Percentiles rank a stretch among this genome's conserved stretches.
Conservation (phyloP, 352 stramenopile genomes). For the Phytophthora megakarya region DNA sequence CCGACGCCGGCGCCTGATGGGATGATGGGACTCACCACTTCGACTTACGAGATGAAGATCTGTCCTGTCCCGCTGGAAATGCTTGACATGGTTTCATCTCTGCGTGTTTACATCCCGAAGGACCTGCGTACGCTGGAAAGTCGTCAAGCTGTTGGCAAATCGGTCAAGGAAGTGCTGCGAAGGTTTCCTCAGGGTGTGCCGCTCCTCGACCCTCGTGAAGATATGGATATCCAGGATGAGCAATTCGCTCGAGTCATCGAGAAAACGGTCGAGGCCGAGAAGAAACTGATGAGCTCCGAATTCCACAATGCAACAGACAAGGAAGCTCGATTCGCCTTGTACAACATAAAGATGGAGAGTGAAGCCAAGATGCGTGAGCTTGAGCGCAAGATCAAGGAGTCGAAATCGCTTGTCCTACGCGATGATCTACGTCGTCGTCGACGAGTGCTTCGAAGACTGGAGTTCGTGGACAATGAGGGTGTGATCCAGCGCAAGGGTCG, state of each 20-base stretch:
- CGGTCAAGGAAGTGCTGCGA: slow-evolving; percentile 75
- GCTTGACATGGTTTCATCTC: slow-evolving; percentile 75
- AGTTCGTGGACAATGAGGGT: slow-evolving; percentile 95
- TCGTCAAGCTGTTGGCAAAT: slow-evolving; percentile 79
- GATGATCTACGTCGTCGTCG: slow-evolving; percentile 96
- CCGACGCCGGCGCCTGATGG: slow-evolving; percentile 60
- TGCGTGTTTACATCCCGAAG: slow-evolving; percentile 88
- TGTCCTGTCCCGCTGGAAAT: slow-evolving; percentile 81
- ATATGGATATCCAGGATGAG: slow-evolving; percentile 94
- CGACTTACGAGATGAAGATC: slow-evolving; percentile 83
- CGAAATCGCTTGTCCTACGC: slow-evolving; percentile 96
- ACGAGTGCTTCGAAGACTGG: slow-evolving; percentile 94
- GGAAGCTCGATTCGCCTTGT: slow-evolving; percentile 81
- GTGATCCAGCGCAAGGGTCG: slow-evolving; percentile 99
- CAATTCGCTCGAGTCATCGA: slow-evolving; percentile 91
- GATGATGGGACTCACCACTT: slow-evolving; percentile 60
- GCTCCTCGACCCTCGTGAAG: slow-evolving; percentile 93
- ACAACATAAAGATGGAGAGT: slow-evolving; percentile 92
- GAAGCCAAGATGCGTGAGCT: slow-evolving; percentile 93
- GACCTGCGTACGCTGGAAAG: slow-evolving; percentile 76
- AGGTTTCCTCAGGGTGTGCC: slow-evolving; percentile 86
- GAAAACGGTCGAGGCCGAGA: slow-evolving; percentile 75
- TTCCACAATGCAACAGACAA: slow-evolving; percentile 83
- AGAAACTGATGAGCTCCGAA: slow-evolving; percentile 64
- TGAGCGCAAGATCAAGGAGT: slow-evolving; percentile 93